Evolutionary conservation across 768 basidiomycete species (phyloP).

Genomic region (Macrolepiota fuliginosa): DNA sequence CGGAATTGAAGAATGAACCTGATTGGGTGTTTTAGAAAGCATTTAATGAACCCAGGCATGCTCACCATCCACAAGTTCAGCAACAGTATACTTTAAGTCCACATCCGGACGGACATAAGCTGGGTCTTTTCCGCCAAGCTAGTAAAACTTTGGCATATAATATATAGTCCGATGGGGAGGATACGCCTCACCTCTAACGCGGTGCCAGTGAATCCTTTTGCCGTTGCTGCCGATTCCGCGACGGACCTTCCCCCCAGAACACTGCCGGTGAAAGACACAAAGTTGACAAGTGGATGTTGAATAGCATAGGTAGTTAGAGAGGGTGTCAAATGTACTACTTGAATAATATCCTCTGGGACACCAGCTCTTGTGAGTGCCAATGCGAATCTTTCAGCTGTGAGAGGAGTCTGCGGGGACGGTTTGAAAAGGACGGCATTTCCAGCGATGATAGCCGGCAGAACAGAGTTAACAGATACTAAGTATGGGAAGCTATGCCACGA

Average conservation of each 20-base stretch:
- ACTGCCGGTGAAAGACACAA: slow-evolving; percentile 88
- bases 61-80: slow-evolving; percentile 88
- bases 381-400: slow-evolving; percentile 80
- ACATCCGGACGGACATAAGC: slow-evolving; percentile 92
- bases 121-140: slow-evolving; percentile 98
- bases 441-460: slow-evolving; percentile 87
- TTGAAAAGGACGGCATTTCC: slow-evolving; percentile 92
- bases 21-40: background rate
- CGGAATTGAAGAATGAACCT: slow-evolving; percentile 96
- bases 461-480: slow-evolving; percentile 86
- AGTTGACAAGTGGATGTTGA: slow-evolving; percentile 66
- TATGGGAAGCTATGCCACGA: slow-evolving; percentile 69
- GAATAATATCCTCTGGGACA: slow-evolving; percentile 70
- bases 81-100: slow-evolving; percentile 76
- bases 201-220: slow-evolving; percentile 79
- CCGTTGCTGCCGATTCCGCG: slow-evolving; percentile 63
- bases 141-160: background rate
- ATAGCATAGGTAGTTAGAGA: slow-evolving; percentile 58
- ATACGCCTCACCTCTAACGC: slow-evolving; percentile 64
- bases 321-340: slow-evolving; percentile 74
- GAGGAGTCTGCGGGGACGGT: slow-evolving; percentile 94
- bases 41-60: background rate
- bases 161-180: background rate
- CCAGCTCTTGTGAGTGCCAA: slow-evolving; percentile 71
- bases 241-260: slow-evolving; percentile 77